Evolutionary conservation across 1,139 yeast species (phyloP), one percentile per base, ranked within the genome.

Genomic region (Casaregolazyma suthepensis): DNA sequence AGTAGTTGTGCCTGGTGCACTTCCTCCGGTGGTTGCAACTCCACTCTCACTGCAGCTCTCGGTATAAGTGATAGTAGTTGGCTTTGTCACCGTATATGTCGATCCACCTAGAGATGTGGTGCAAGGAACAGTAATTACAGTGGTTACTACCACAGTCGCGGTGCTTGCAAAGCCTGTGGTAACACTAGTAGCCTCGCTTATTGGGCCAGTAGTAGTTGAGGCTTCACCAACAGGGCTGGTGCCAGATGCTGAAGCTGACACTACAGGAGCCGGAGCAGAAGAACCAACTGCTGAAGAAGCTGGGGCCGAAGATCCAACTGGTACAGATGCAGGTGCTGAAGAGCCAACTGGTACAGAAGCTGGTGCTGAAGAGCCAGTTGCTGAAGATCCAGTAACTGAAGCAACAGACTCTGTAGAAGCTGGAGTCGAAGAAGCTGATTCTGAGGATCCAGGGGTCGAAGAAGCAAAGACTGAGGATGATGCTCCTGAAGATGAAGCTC

Each of bases 271-370:
- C 5, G 50, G 42, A 20, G 17, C 29, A 3, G 49, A 37, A 45
- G 37, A 19, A 26, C 22, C 40, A 20, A 44, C 48, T 22, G 53
- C 55, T 20, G 53, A 46, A 43, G 56, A 53, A 22, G 52, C 51
- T 9, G 56, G 55, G 15, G 48, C 52, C 22, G 56, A 54, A 40
- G 55, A 46, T 3, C 51, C 51, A 15, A 48, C 51, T 19, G 56
- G 52, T 9, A 48, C 29, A 43, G 56, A 52, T n/a, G 57, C 49
- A 35, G 51, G 54, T 3, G 53, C 52, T 35, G 57, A 51, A 42
- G 52, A 51, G n/a, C 35, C 54, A 19, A 52, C 53, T 2, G 52
- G 53, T 15, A 53, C 52, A 13, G 56, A 54, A n/a, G 56, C 48
- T 10, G 57, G 47, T 3, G 54, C 54, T 17, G 54, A 38, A 7